These are phyloP conservation scores for Rhizopus delemar DNA, from an alignment of 371 early-diverging fungal species.

Conservation along the genomic window DNA sequence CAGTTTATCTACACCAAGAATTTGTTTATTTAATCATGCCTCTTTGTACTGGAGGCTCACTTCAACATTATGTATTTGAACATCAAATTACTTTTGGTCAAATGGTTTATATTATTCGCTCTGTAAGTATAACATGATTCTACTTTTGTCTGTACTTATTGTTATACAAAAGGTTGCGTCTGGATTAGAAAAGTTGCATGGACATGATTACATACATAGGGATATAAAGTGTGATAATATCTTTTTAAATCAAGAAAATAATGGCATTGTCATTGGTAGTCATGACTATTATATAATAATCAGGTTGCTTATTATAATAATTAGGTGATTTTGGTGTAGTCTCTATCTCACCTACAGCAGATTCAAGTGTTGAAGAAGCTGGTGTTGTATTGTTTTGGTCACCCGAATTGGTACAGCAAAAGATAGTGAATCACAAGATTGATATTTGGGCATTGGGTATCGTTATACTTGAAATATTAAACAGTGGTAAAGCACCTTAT, in stretches of 20 bases:
- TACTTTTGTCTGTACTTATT: neutral
- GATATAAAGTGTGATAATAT: conserved; percentile 58
- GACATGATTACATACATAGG: conserved; percentile 51
- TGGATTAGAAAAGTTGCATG: conserved; percentile 48
- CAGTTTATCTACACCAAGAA: conserved; percentile 46
- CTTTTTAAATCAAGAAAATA: conserved; percentile 41
- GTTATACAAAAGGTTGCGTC: conserved; percentile 38
- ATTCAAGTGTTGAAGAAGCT: conserved; percentile 52
- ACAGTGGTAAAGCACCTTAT: conserved; percentile 54
- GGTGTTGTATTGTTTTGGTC: conserved; percentile 58
- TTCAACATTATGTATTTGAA: conserved; percentile 54
- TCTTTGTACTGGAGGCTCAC: conserved; percentile 49
- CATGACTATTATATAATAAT: neutral
- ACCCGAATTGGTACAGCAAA: conserved; percentile 49
- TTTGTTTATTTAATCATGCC: conserved; percentile 54
- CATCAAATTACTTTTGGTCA: conserved; percentile 48
- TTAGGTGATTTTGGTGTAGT: conserved; percentile 56
- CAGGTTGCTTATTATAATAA: neutral
- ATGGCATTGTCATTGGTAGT: conserved; percentile 49
- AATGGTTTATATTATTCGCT: conserved; percentile 43
- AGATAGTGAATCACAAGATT: conserved; percentile 46
- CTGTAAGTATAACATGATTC: conserved; percentile 29
- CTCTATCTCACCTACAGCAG: conserved; percentile 50
- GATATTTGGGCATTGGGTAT: conserved; percentile 56
- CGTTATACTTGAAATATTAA: conserved; percentile 50